These are phyloP conservation scores for Zygnema circumcarinatum DNA, from an alignment of 139 green algal genomes.

Conservation along the genomic window DNA sequence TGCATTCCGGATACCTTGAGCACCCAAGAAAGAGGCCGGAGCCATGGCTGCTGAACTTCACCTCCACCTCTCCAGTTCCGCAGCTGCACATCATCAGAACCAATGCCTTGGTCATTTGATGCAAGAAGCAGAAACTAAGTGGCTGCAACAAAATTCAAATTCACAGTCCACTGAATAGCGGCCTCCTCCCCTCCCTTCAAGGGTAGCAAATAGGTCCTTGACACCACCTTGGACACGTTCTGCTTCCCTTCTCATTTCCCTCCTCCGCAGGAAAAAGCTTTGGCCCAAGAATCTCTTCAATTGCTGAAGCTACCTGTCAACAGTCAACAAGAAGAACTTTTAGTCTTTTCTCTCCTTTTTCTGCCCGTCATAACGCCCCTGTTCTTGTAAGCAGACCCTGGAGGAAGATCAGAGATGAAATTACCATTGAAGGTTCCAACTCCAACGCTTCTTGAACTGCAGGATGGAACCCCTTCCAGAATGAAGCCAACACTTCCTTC, in stretches of 20 bases:
- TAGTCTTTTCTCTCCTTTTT: too few species aligned
- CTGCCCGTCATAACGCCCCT: too few species aligned
- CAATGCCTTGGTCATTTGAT: neutral
- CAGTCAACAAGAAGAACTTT: too few species aligned
- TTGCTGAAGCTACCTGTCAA: neutral
- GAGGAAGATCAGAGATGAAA: too few species aligned
- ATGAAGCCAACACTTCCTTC: conserved; percentile 17
- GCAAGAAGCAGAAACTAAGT: neutral
- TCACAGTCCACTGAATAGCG: neutral
- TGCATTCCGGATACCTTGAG: conserved; percentile 36
- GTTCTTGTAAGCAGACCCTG: too few species aligned
- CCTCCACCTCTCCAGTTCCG: conserved; percentile 10
- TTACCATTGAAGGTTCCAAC: too few species aligned
- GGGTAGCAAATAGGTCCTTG: neutral
- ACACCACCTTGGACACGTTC: neutral
- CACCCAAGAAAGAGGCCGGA: conserved; percentile 23
- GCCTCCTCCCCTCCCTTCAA: neutral
- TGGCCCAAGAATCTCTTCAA: too few species aligned
- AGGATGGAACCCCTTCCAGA: conserved; percentile 32
- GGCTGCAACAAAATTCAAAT: neutral
- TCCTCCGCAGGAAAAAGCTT: too few species aligned
- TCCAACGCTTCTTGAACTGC: too few species aligned
- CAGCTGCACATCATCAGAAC: neutral
- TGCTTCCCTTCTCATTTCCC: too few species aligned
- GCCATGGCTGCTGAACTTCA: conserved; percentile 25